Evolutionary conservation across 169 alveolate genomes (phyloP).

Genomic region (Plasmodium inui): DNA sequence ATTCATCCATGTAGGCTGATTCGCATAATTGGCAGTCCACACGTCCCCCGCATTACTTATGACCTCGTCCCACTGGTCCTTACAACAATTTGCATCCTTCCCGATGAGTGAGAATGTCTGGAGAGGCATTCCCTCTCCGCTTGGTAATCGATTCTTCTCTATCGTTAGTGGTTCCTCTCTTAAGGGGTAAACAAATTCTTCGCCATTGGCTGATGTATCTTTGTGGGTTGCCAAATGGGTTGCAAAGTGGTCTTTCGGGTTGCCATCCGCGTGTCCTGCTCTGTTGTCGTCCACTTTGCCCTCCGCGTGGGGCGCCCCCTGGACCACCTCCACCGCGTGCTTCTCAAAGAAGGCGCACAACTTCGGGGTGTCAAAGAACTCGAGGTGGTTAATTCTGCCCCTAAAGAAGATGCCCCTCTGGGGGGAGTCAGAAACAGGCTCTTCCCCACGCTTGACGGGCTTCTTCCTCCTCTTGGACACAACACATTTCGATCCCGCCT

Average conservation of each 20-base stretch:
- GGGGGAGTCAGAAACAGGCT: background rate
- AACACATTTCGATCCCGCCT: conserved; percentile 46
- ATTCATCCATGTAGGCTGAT: background rate
- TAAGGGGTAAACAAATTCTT: background rate
- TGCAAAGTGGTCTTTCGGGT: too few species aligned
- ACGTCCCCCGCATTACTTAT: background rate
- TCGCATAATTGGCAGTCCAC: background rate
- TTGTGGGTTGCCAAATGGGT: background rate
- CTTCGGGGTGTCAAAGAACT: conserved; percentile 19
- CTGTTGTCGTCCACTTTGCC: background rate
- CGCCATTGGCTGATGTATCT: background rate
- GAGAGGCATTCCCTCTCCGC: background rate
- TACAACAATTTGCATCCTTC: background rate
- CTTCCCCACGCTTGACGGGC: background rate
- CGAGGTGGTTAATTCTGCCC: conserved; percentile 25
- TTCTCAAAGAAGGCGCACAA: conserved; percentile 34
- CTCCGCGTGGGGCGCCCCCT: background rate
- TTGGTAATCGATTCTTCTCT: background rate
- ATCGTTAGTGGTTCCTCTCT: background rate
- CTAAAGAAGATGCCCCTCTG: conserved; percentile 18
- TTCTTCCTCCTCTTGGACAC: conserved; percentile 5
- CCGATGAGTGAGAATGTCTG: background rate
- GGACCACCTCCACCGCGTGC: background rate
- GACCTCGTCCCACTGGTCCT: background rate
- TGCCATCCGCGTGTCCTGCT: too few species aligned